These are phyloP conservation scores for Cladochytrium tenue DNA, from an alignment of 371 early-diverging fungal genomes.

Conservation along the genomic window DNA sequence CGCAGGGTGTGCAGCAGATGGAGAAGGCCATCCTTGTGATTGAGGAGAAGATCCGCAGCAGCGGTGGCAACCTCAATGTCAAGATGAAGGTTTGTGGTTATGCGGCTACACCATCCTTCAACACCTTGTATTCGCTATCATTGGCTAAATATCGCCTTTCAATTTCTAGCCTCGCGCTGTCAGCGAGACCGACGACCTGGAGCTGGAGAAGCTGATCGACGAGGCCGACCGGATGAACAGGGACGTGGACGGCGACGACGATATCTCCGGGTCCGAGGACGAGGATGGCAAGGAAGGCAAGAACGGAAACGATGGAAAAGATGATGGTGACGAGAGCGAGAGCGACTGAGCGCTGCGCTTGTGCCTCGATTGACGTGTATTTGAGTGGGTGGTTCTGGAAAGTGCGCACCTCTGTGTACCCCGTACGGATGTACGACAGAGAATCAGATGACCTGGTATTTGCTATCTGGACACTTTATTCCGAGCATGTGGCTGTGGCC, in stretches of 20 bases:
- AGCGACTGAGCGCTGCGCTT: too few relatives aligned
- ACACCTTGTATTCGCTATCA: constrained; percentile 1
- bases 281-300: constrained; percentile 70
- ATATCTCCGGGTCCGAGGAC: constrained; percentile 91
- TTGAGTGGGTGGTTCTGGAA: constrained; percentile 5
- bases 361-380: too few relatives aligned
- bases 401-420: too few relatives aligned
- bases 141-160: background rate
- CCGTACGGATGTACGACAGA: too few relatives aligned
- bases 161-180: constrained; percentile 71
- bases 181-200: constrained; percentile 90
- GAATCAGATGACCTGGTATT: too few relatives aligned
- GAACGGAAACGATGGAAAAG: background rate
- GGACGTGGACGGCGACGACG: constrained; percentile 88
- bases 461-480: too few relatives aligned
- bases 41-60: constrained; percentile 72
- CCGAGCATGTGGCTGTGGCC: too few relatives aligned
- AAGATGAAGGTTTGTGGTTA: constrained; percentile 73
- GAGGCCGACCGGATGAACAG: constrained; percentile 92
- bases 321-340: background rate
- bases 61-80: constrained; percentile 77
- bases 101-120: background rate
- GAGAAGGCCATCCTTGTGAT: constrained; percentile 85
- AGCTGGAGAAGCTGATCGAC: constrained; percentile 90
- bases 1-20: constrained; percentile 80